These are phyloP conservation scores for Mycosphaerelloides madeirae DNA, from an alignment of 2,329 filamentous ascomycete genomes.

Conservation along the genomic window DNA sequence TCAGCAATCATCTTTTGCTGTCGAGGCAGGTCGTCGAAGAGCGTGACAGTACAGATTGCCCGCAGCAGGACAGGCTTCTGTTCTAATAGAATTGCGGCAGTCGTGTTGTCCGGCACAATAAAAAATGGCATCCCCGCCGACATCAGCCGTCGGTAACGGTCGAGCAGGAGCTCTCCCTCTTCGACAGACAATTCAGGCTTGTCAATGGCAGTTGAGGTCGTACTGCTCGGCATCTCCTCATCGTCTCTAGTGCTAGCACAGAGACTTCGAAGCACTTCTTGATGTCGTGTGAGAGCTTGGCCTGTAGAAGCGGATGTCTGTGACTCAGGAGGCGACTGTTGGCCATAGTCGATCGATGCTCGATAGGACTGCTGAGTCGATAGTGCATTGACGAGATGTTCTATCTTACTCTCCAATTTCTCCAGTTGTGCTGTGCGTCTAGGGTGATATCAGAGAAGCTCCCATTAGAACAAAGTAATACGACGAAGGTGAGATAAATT, in stretches of 20 bases:
- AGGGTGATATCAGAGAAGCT: background rate
- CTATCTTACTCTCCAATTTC: slow-evolving; percentile 32
- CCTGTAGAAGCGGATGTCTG: slow-evolving; percentile 6
- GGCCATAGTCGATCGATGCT: slow-evolving; percentile 11
- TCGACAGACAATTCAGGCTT: background rate
- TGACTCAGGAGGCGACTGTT: slow-evolving; percentile 22
- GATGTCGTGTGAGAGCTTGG: slow-evolving; percentile 1
- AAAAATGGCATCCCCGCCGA: slow-evolving; percentile 26
- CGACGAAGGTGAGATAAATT: too few relatives aligned
- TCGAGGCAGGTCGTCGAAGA: slow-evolving; percentile 26
- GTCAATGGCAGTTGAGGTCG: background rate
- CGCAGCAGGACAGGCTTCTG: slow-evolving; percentile 28
- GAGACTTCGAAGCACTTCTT: slow-evolving; percentile 4
- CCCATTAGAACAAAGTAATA: too few relatives aligned
- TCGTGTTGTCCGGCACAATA: slow-evolving; percentile 16
- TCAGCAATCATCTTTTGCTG: slow-evolving; percentile 26
- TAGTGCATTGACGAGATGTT: slow-evolving; percentile 30
- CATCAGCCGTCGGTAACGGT: slow-evolving; percentile 26
- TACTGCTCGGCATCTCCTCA: background rate
- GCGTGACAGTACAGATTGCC: slow-evolving; percentile 27
- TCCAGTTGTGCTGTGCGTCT: slow-evolving; percentile 32
- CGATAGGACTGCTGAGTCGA: slow-evolving; percentile 11
- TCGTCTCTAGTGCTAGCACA: background rate
- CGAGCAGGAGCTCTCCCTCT: slow-evolving; percentile 26
- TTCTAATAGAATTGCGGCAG: slow-evolving; percentile 20